These are phyloP conservation scores for Pichia cactophila DNA, from an alignment of 1,139 yeast species.

Conservation along the genomic window DNA sequence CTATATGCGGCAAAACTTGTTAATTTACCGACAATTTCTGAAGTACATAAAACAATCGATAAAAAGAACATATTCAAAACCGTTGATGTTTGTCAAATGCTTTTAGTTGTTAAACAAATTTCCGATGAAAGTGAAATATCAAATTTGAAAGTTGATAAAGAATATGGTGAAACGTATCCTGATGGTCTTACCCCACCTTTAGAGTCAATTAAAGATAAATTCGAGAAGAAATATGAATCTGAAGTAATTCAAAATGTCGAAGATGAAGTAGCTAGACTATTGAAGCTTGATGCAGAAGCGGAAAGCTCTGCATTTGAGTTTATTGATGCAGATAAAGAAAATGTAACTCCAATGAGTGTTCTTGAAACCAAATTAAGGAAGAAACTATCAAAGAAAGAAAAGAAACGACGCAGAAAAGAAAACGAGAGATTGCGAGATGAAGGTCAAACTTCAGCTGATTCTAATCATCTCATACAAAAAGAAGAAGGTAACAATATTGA, in stretches of 20 bases:
- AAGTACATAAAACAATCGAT: slow-evolving; percentile 83
- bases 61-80: slow-evolving; percentile 83
- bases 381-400: slow-evolving; percentile 25
- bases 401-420: slow-evolving; percentile 12
- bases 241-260: slow-evolving; percentile 62
- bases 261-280: slow-evolving; percentile 66
- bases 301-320: slow-evolving; percentile 76
- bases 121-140: slow-evolving; percentile 47
- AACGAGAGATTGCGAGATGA: slow-evolving; percentile 2
- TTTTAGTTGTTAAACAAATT: slow-evolving; percentile 63
- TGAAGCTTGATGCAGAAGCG: slow-evolving; percentile 74
- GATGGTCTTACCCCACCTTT: slow-evolving; percentile 84
- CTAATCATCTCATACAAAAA: slow-evolving; percentile 29
- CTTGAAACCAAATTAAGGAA: slow-evolving; percentile 17
- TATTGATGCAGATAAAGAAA: slow-evolving; percentile 41
- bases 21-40: slow-evolving; percentile 86
- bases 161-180: slow-evolving; percentile 41
- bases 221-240: slow-evolving; percentile 42
- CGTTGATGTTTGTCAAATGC: slow-evolving; percentile 78
- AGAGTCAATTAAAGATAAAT: slow-evolving; percentile 47
- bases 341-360: slow-evolving; percentile 13
- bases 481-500: slow-evolving; percentile 22
- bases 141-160: slow-evolving; percentile 32
- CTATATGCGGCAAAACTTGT: slow-evolving; percentile 77
- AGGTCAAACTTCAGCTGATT: neutral